Evolutionary conservation across 2,329 filamentous ascomycete genomes (phyloP).

Genomic region (Diaporthe velutina): DNA sequence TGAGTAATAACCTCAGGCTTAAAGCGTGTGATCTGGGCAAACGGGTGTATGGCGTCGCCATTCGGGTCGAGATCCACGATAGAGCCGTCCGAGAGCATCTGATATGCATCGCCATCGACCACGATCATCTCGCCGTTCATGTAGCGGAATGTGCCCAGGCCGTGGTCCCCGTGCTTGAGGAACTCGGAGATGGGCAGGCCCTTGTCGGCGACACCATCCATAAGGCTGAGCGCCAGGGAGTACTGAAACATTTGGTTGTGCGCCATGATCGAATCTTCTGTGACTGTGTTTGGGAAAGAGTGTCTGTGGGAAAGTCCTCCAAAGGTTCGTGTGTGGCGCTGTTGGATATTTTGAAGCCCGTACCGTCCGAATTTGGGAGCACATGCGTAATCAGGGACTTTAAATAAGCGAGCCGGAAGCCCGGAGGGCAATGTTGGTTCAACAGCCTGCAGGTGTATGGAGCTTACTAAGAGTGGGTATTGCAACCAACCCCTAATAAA

Average conservation of each 20-base stretch:
- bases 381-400: neutral
- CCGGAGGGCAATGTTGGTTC: neutral
- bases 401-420: conserved; percentile 11
- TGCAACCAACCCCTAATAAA: neutral
- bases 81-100: conserved; percentile 51
- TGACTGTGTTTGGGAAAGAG: neutral
- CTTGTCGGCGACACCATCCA: conserved; percentile 51
- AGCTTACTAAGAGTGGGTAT: conserved; percentile 25
- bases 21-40: conserved; percentile 50
- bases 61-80: conserved; percentile 44
- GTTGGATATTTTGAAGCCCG: neutral
- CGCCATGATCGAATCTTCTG: conserved; percentile 42
- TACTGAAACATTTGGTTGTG: conserved; percentile 51
- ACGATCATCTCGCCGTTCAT: conserved; percentile 54
- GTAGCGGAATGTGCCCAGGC: conserved; percentile 50
- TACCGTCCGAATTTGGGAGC: neutral
- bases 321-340: neutral
- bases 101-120: conserved; percentile 48
- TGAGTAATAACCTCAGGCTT: conserved; percentile 40
- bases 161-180: conserved; percentile 50
- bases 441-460: neutral
- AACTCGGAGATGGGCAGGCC: conserved; percentile 47
- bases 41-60: conserved; percentile 45
- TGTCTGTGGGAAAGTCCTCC: neutral
- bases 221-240: conserved; percentile 50